These are phyloP conservation scores for Enteropsectra breve DNA, from an alignment of 371 early-diverging fungal genomes.

Conservation along the genomic window DNA sequence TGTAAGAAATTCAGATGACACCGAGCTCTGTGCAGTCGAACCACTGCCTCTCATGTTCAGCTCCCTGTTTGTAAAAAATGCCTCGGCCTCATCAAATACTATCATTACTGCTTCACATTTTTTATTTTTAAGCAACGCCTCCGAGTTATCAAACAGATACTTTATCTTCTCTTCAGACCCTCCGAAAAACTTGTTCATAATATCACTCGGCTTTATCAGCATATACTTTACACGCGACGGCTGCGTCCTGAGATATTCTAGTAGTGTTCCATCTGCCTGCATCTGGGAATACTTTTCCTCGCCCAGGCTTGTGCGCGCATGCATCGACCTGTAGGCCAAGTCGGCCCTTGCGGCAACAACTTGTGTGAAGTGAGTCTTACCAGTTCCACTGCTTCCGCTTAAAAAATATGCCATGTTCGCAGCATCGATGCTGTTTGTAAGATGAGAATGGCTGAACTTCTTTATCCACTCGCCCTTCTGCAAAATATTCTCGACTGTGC, in stretches of 20 bases:
- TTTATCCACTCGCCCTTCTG: too few relatives aligned
- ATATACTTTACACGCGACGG: not conserved
- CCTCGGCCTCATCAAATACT: constrained; percentile 54
- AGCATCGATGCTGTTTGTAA: too few relatives aligned
- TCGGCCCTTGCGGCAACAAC: too few relatives aligned
- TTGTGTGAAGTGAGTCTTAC: too few relatives aligned
- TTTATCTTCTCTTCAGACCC: constrained; percentile 43
- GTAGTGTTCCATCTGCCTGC: too few relatives aligned
- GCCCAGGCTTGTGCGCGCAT: too few relatives aligned
- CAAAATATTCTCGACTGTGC: too few relatives aligned
- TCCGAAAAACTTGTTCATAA: constrained; percentile 50
- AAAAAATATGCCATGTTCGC: too few relatives aligned
- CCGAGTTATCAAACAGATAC: constrained; percentile 31
- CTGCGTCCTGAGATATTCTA: not conserved
- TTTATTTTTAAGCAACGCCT: constrained; percentile 17
- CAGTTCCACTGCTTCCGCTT: too few relatives aligned
- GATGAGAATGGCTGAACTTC: too few relatives aligned
- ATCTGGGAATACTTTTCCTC: too few relatives aligned
- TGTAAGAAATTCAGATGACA: constrained; percentile 32
- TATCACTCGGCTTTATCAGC: constrained; percentile 22
- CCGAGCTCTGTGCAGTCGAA: not conserved
- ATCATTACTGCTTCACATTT: constrained; percentile 31
- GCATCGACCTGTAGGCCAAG: too few relatives aligned
- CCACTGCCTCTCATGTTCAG: not conserved
- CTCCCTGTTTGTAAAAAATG: constrained; percentile 38